Evolutionary conservation across 257 asterid species (phyloP).

Genomic region (Solanum bukasovii): DNA sequence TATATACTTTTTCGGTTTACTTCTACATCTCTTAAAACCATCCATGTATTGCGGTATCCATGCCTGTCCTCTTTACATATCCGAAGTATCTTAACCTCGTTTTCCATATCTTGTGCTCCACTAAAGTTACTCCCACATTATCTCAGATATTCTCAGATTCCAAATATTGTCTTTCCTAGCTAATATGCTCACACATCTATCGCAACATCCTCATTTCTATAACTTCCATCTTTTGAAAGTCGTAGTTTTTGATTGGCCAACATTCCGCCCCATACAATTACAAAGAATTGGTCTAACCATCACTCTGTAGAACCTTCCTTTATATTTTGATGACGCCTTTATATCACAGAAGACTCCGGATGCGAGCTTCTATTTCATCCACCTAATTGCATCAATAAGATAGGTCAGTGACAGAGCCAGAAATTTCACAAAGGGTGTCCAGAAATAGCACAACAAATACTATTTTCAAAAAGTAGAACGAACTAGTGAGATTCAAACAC

Average conservation of each 20-base stretch:
- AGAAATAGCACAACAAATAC: no score
- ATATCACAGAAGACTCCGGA: neutral
- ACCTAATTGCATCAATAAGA: neutral
- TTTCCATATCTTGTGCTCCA: neutral
- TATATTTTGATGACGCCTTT: neutral
- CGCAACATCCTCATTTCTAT: neutral
- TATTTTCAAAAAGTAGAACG: no score
- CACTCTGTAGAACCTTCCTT: neutral
- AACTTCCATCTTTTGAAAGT: neutral
- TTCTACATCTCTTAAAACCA: neutral
- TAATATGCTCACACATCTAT: neutral
- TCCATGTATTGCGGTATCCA: neutral
- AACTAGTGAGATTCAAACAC: no score
- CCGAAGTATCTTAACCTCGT: no score
- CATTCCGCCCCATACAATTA: no score
- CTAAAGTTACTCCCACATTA: neutral
- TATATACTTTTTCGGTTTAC: no score
- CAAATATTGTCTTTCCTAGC: neutral
- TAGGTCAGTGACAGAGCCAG: no score
- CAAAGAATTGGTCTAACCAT: neutral
- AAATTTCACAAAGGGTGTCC: no score
- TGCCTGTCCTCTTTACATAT: neutral
- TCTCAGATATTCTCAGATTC: neutral
- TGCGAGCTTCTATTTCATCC: no score
- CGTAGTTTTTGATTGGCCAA: neutral